Evolutionary conservation across 2,329 filamentous ascomycete species (phyloP).

Genomic region (Pseudocercospora cruenta): DNA sequence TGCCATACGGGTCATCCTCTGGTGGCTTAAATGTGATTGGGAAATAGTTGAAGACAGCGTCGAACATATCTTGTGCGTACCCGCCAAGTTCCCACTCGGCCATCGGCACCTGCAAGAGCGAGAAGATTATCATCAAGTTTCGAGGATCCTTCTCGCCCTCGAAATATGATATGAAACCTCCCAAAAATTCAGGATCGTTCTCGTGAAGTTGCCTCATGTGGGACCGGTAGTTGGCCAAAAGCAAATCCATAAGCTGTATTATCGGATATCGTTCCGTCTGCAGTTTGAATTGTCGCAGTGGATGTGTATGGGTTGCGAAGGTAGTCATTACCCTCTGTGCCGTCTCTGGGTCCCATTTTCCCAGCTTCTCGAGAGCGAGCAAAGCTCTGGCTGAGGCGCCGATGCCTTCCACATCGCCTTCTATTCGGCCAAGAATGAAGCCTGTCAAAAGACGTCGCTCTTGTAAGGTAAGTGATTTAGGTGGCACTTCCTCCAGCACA

Average conservation of each 20-base stretch:
- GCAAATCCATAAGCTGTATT: conserved; percentile 62
- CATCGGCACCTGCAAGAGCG: conserved; percentile 67
- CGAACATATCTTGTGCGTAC: conserved; percentile 66
- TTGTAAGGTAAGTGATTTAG: conserved; percentile 62
- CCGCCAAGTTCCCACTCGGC: conserved; percentile 67
- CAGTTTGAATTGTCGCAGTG: conserved; percentile 65
- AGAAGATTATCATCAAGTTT: conserved; percentile 72
- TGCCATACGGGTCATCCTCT: conserved; percentile 70
- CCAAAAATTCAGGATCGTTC: conserved; percentile 57
- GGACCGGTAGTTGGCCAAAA: conserved; percentile 64
- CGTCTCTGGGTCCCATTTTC: conserved; percentile 63
- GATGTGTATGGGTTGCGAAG: conserved; percentile 55
- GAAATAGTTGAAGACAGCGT: conserved; percentile 73
- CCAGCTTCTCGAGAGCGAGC: conserved; percentile 61
- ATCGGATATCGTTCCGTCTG: conserved; percentile 65
- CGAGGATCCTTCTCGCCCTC: conserved; percentile 70
- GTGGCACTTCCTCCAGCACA: conserved; percentile 54
- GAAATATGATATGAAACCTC: conserved; percentile 66
- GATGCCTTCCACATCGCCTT: conserved; percentile 57
- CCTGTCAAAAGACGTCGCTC: conserved; percentile 64
- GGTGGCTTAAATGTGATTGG: conserved; percentile 72
- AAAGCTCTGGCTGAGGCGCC: conserved; percentile 63
- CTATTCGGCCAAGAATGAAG: conserved; percentile 67
- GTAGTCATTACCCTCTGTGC: conserved; percentile 58
- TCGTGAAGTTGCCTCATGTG: conserved; percentile 61